phyloP scores from a whole-genome alignment of 2,329 filamentous ascomycete genomes.

The Epichloe bromicola region DNA sequence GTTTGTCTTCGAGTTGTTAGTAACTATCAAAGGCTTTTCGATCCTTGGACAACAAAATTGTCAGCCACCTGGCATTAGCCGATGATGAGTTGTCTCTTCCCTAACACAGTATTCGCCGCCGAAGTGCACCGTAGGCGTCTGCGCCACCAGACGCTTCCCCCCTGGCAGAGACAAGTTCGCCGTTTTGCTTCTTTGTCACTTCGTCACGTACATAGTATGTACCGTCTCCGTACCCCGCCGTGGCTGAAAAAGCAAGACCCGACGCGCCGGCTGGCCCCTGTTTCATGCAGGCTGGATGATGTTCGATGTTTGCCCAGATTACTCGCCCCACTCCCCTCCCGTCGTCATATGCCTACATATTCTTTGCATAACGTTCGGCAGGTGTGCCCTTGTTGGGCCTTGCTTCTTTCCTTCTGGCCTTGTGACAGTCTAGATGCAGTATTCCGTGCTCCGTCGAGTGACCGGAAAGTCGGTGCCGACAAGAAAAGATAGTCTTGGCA shows the following conservation, averaged over 20 bases:
- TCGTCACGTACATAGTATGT: not conserved
- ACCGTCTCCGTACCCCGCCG: not conserved
- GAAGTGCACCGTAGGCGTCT: not conserved
- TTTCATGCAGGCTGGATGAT: not conserved
- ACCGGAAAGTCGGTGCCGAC: not conserved
- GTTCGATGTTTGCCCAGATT: not conserved
- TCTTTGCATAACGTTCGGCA: not conserved
- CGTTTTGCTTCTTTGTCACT: not conserved
- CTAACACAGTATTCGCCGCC: not conserved
- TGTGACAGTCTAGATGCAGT: not conserved
- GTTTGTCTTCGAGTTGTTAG: no score
- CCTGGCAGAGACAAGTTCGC: not conserved
- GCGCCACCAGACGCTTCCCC: not conserved
- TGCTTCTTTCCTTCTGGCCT: not conserved
- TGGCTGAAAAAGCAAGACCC: constrained; percentile 1
- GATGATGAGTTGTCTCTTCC: not conserved
- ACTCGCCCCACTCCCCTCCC: not conserved
- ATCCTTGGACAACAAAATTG: no score
- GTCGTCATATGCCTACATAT: not conserved
- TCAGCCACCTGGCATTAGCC: not conserved
- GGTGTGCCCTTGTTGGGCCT: not conserved
- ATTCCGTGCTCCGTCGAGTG: not conserved
- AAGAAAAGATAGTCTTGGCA: no score
- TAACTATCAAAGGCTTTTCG: no score
- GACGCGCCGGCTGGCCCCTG: constrained; percentile 7